Evolutionary conservation across 2,329 filamentous ascomycete species (phyloP).

Genomic region (Hysterium pulicare): DNA sequence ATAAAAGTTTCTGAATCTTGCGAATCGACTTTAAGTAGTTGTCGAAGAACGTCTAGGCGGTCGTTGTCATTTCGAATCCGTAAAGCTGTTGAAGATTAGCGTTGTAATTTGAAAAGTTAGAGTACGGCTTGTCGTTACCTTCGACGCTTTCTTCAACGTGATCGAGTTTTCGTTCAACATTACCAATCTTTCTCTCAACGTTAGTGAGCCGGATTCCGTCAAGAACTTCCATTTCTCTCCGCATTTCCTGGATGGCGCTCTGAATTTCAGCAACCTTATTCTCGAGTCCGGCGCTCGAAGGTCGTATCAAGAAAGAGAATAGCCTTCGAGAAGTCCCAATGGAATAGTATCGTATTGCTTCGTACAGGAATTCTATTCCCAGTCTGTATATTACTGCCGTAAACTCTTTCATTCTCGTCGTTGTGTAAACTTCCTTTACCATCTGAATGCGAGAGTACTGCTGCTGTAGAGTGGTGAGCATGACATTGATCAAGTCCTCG

Average conservation of each 20-base stretch:
- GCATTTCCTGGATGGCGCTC: conserved; percentile 7
- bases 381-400: conserved; percentile 8
- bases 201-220: conserved; percentile 7
- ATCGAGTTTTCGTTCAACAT: background rate
- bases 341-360: no score
- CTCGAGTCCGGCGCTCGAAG: conserved; percentile 5
- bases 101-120: no score
- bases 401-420: conserved; percentile 7
- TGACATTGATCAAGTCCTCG: conserved; percentile 8
- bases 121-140: no score
- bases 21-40: no score
- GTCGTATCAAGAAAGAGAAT: conserved; percentile 1
- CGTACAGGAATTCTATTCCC: no score
- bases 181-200: background rate
- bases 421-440: conserved; percentile 5
- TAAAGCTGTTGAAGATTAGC: no score
- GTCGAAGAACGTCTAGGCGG: no score
- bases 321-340: no score
- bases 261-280: conserved; percentile 9
- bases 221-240: conserved; percentile 7
- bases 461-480: conserved; percentile 6
- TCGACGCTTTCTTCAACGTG: background rate
- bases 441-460: conserved; percentile 10
- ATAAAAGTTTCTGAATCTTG: no score
- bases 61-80: no score